Conservation (phyloP, 768 basidiomycete species). For the Leccinum truebloodii region DNA sequence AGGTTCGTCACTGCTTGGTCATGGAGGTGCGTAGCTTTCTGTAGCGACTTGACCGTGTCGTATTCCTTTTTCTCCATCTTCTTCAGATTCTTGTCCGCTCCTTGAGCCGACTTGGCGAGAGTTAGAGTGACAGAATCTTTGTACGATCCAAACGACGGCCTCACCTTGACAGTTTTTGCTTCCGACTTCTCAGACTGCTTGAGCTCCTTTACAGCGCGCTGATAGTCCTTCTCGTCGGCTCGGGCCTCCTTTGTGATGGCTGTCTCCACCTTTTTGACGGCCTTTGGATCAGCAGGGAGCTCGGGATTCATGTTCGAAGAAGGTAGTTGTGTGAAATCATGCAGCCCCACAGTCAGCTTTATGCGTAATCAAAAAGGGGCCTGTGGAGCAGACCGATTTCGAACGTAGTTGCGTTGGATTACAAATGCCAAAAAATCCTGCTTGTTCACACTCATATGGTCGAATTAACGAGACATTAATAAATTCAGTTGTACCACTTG, state of each 20-base stretch:
- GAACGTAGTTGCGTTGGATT: constrained; percentile 2
- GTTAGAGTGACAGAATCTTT: not conserved
- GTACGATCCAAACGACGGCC: not conserved
- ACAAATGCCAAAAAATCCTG: not conserved
- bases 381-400: constrained; percentile 1
- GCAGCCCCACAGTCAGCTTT: not conserved
- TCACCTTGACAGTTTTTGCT: constrained; percentile 53
- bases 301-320: constrained; percentile 23
- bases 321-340: not conserved
- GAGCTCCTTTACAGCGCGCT: constrained; percentile 56
- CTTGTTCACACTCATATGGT: too few relatives aligned
- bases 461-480: too few relatives aligned
- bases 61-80: constrained; percentile 55
- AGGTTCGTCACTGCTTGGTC: constrained; percentile 47
- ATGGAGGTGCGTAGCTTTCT: constrained; percentile 54
- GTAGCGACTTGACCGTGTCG: constrained; percentile 48
- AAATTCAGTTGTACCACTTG: too few relatives aligned
- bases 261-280: constrained; percentile 45
- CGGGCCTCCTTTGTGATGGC: constrained; percentile 50
- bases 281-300: constrained; percentile 24
- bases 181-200: constrained; percentile 53
- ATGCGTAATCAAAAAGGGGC: constrained; percentile 10
- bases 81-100: constrained; percentile 46
- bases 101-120: constrained; percentile 40
- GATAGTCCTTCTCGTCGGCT: constrained; percentile 49